Evolutionary conservation across 768 basidiomycete species (phyloP).

Genomic region (Gloeophyllum trabeum): DNA sequence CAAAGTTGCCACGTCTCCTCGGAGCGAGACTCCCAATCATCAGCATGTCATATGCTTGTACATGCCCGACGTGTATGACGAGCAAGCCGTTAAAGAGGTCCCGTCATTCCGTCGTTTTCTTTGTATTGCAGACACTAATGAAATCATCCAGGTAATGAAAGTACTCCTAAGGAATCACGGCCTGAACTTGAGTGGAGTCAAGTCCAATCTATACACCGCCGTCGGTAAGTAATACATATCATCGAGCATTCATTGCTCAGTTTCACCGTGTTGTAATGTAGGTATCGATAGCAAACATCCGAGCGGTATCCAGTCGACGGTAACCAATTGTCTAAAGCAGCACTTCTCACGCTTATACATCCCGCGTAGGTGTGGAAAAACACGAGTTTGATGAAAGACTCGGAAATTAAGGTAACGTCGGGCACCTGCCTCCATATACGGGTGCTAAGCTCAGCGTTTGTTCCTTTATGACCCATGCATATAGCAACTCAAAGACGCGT

Average conservation of each 20-base stretch:
- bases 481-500: constrained; percentile 55
- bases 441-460: not conserved
- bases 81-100: constrained; percentile 44
- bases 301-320: constrained; percentile 63
- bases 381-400: constrained; percentile 40
- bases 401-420: constrained; percentile 60
- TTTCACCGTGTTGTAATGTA: constrained; percentile 11
- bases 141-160: constrained; percentile 46
- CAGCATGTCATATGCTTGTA: constrained; percentile 67
- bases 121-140: constrained; percentile 1
- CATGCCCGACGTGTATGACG: constrained; percentile 61
- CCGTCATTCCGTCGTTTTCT: constrained; percentile 1
- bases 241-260: not conserved
- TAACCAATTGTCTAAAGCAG: too few species aligned
- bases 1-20: constrained; percentile 59
- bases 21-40: constrained; percentile 30
- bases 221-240: constrained; percentile 28
- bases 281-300: constrained; percentile 71
- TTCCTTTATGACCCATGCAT: not conserved
- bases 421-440: too few species aligned
- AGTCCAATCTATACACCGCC: constrained; percentile 56
- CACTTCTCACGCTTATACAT: too few species aligned
- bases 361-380: constrained; percentile 55
- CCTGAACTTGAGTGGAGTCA: constrained; percentile 53
- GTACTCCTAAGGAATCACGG: constrained; percentile 57